phyloP scores from a whole-genome alignment of 2,329 filamentous ascomycete species.

The Ambrosiella beaveri region DNA sequence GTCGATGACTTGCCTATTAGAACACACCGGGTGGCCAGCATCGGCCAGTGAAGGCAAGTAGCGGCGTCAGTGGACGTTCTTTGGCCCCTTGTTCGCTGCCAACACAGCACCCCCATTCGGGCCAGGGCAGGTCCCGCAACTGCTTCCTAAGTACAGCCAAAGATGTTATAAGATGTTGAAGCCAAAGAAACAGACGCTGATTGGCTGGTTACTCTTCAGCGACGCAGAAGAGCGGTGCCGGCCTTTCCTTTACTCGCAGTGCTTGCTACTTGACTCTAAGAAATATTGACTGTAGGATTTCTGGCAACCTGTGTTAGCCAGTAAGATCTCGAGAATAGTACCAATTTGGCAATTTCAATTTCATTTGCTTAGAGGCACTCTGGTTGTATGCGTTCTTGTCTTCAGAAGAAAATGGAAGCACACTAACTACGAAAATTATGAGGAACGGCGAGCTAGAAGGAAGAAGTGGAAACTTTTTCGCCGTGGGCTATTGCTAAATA shows the following conservation, averaged over 20 bases:
- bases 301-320: neutral
- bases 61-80: neutral
- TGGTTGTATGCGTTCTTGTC: neutral
- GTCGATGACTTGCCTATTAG: too few relatives aligned
- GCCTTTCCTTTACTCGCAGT: neutral
- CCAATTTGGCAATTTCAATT: neutral
- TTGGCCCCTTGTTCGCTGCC: conserved; percentile 1
- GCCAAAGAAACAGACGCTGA: neutral
- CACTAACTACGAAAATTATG: neutral
- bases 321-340: neutral
- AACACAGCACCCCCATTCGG: neutral
- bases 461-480: neutral
- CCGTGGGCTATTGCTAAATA: neutral
- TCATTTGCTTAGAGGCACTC: neutral
- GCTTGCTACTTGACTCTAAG: neutral
- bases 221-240: neutral
- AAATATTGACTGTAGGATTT: neutral
- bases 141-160: neutral
- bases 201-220: neutral
- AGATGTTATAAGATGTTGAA: neutral
- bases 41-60: conserved; percentile 4
- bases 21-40: neutral
- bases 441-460: conserved; percentile 1
- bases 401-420: neutral
- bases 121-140: neutral